Evolutionary conservation across 768 basidiomycete genomes (phyloP), one percentile per base, ranked within the genome.

Genomic region (Trametes gibbosa): DNA sequence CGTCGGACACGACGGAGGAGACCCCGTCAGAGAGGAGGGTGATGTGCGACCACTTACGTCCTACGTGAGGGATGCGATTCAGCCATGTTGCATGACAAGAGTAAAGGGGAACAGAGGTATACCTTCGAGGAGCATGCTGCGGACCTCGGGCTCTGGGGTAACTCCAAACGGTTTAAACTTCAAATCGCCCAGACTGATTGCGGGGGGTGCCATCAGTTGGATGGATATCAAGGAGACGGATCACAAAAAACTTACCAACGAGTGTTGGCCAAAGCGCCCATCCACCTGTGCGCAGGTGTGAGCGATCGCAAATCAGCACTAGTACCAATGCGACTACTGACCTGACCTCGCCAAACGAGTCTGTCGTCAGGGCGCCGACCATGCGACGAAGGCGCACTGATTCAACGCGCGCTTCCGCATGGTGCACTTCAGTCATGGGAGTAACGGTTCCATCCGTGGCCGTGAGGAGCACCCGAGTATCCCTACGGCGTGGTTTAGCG

Each of bases 1-100:
- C 90, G 70, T 98, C 95, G 0, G 95, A 95, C 42, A 97, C 80
- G 46, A 91, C 82, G 35, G 92, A 92, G 1, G 94, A 91, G 49
- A 98, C 82, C 5, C 97, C 97, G 71, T 99, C 97, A 10, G 95
- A 95, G n/a, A 95, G 78, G 14, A 96, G 78, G 27, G 95, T 81
- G 65, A 95, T 79, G 70, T 88, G 96, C 0, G 95, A 87, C 84
- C 92, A 95, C 53, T 92, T 85, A 9, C 77, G 71, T 51, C 92
- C 95, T 95, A 65, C 21, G 27, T 19, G 34, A 5, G 17, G 16
- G 51, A 57, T 25, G 43, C n/a, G n/a, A n/a, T n/a, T n/a, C n/a
- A n/a, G n/a, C n/a, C n/a, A n/a, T n/a, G n/a, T n/a, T n/a, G n/a
- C n/a, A n/a, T n/a, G n/a, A n/a, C n/a, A n/a, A n/a, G n/a, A n/a